These are phyloP conservation scores for Flaveria bidentis DNA, from an alignment of 129 eudicot species.

Conservation along the genomic window DNA sequence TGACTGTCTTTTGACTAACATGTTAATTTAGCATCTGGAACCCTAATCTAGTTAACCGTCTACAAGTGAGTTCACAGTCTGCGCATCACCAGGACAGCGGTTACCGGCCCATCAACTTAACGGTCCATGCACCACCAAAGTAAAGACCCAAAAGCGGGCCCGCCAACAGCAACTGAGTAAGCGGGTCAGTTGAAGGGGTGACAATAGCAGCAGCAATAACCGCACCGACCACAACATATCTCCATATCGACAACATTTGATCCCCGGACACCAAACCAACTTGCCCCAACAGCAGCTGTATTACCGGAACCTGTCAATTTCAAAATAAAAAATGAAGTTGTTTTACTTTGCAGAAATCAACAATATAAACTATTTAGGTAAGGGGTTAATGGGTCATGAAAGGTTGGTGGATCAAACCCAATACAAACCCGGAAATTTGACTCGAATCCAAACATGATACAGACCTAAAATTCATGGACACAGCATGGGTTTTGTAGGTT, in stretches of 20 bases:
- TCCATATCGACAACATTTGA: constrained; percentile 96
- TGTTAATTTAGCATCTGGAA: not conserved
- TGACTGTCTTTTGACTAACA: not conserved
- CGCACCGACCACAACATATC: constrained; percentile 96
- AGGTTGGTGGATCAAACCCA: not conserved
- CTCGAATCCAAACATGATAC: not conserved
- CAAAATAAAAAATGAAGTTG: not conserved
- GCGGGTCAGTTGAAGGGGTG: constrained; percentile 95
- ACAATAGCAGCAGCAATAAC: constrained; percentile 93
- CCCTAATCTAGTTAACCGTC: not conserved
- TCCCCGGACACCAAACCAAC: constrained; percentile 80
- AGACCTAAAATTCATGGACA: too few relatives aligned
- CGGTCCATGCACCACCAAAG: constrained; percentile 89
- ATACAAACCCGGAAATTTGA: not conserved
- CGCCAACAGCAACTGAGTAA: constrained; percentile 89
- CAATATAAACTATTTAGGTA: too few relatives aligned
- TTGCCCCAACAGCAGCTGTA: constrained; percentile 90
- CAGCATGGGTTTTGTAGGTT: not conserved
- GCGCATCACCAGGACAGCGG: constrained; percentile 63
- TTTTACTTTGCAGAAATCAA: not conserved
- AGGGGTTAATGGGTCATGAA: too few relatives aligned
- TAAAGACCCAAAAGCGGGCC: constrained; percentile 96
- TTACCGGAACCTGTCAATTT: constrained; percentile 71
- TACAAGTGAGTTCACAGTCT: constrained; percentile 8
- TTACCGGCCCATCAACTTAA: constrained; percentile 75